Base-by-base conservation (phyloP, 257 asterid genomes). In the Fraxinus cuspidata region DNA sequence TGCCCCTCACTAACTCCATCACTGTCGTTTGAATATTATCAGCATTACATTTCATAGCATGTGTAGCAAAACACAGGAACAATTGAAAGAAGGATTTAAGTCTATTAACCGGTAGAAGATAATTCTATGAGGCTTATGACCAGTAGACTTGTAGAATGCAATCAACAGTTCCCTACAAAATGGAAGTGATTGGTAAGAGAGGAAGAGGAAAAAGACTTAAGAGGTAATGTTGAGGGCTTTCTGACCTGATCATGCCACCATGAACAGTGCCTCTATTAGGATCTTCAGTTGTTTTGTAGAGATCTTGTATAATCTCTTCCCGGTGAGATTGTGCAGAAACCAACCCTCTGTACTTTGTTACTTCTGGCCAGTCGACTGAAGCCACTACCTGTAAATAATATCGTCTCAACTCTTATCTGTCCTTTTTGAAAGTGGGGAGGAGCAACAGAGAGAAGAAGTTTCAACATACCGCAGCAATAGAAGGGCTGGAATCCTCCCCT, bases 1-100 rank as follows among this genome's bases (percentile, higher is more conserved):
- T 94, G 99, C 0, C 99, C 97, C 63, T 92, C 99, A 27, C 95
- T 87, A 0, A 94, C 97, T 15, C 99, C 99, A 83, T 94, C 97
- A 84, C 98, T 91, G 87, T 47, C 42, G 83, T 70, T 75, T 23
- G 3, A 76, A 51, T 31, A 40, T 58, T 38, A 51, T 44, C 9
- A 71, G 5, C n/a, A 51, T 65, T 42, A 40, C 8, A 25, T 11
- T 44, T 37, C 40, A 66, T 7, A 56, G 31, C 23, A 3, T 12
- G 29, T 35, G 7, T 3, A 47, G 58, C 8, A 16, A 53, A 72
- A 6, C 56, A 44, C 73, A 72, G 9, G 37, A 35, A 32, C 5
- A 64, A 40, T 19, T 28, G 27, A 3, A 40, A 63, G 38, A 7
- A 18, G 49, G 27, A 7, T 0, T 68, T 2, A 31, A 34, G 73